Percentiles rank a stretch among this genome's conserved stretches.
phyloP scores from a whole-genome alignment of 116 monocot genomes.

The Cymodocea nodosa region DNA sequence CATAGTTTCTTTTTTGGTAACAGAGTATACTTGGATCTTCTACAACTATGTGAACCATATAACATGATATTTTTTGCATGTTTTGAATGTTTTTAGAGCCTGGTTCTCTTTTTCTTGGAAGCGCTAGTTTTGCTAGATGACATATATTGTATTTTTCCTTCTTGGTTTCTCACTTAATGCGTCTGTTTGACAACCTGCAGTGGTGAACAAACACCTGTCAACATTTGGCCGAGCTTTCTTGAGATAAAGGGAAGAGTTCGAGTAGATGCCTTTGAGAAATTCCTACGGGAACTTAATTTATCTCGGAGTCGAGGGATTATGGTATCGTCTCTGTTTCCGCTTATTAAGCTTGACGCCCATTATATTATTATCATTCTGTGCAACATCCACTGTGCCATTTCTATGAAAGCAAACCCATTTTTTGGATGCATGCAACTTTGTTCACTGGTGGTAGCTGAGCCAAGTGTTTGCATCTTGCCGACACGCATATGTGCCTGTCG shows the following conservation, averaged over 20 bases:
- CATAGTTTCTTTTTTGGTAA: neutral
- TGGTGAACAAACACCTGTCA: constrained; percentile 72
- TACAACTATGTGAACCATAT: too few species aligned
- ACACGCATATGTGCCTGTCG: neutral
- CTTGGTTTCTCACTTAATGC: neutral
- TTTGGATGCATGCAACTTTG: neutral
- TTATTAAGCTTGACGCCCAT: neutral
- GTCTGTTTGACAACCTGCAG: constrained; percentile 25
- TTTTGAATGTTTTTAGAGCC: too few species aligned
- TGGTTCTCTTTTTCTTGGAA: too few species aligned
- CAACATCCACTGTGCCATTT: neutral
- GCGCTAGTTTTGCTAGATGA: too few species aligned
- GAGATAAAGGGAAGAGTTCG: constrained; percentile 98
- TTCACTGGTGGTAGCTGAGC: neutral
- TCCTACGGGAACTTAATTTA: constrained; percentile 70
- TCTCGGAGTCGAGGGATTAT: constrained; percentile 83
- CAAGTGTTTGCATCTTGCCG: neutral
- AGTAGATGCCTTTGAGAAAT: constrained; percentile 83
- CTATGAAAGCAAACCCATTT: neutral
- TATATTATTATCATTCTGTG: neutral
- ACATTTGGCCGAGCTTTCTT: constrained; percentile 69
- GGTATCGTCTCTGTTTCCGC: constrained; percentile 28
- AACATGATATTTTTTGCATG: too few species aligned
- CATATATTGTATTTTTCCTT: too few species aligned
- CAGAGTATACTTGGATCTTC: neutral